phyloP scores from a whole-genome alignment of 179 eudicot genomes.

The Silene vulgaris region DNA sequence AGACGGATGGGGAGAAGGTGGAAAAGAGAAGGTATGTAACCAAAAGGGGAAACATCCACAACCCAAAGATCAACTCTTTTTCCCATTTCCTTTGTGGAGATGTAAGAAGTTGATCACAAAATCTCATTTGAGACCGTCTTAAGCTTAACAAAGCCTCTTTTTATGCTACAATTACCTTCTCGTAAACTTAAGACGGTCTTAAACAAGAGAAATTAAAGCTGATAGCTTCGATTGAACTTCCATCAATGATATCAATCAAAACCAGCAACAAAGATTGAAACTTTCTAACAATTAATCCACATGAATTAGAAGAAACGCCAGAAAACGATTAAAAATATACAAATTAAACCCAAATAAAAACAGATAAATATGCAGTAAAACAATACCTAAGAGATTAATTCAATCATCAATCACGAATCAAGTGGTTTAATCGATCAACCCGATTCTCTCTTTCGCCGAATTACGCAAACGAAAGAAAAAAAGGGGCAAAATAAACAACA shows the following conservation, averaged over 20 bases:
- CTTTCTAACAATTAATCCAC: not conserved
- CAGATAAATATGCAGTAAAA: not conserved
- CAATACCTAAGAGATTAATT: not conserved
- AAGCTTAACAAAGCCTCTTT: too few species aligned
- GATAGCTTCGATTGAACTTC: not conserved
- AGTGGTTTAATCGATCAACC: not conserved
- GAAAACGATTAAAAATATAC: not conserved
- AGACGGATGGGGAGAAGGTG: too few species aligned
- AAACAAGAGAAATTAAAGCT: not conserved
- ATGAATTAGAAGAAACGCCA: not conserved
- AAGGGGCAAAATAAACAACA: not conserved
- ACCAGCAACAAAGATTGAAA: constrained; percentile 2
- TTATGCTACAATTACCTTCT: too few species aligned
- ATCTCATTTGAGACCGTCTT: too few species aligned
- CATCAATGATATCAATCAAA: not conserved
- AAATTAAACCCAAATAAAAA: not conserved
- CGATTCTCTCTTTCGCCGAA: not conserved
- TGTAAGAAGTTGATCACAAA: not conserved
- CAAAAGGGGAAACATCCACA: not conserved
- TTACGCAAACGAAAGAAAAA: not conserved
- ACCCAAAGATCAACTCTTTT: not conserved
- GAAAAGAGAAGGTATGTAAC: not conserved
- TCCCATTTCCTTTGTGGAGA: not conserved
- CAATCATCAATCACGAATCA: constrained; percentile 1
- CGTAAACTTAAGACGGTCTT: too few species aligned